Percentiles rank a stretch among this genome's conserved stretches.
Conservation (phyloP, 2,329 filamentous ascomycete species). For the Trichoderma pleuroti region DNA sequence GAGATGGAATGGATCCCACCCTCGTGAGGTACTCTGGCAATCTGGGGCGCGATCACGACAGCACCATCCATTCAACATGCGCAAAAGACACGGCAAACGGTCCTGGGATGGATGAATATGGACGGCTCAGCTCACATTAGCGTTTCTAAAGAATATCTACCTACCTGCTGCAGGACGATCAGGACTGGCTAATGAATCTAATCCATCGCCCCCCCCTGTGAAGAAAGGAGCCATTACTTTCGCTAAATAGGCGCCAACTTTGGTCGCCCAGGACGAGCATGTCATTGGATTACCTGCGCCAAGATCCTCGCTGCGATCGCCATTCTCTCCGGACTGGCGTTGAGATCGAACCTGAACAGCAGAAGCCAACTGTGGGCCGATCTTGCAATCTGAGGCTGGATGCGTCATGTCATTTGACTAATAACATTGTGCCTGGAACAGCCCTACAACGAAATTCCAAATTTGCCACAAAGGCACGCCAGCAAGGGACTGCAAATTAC, state of each 20-base stretch:
- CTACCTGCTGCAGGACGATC: background rate
- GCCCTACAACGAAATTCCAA: background rate
- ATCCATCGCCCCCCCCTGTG: background rate
- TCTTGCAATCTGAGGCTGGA: background rate
- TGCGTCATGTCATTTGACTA: background rate
- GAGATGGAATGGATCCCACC: background rate
- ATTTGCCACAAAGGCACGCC: background rate
- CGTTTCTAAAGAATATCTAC: background rate
- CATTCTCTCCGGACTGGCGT: background rate
- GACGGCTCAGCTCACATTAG: background rate
- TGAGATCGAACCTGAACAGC: background rate
- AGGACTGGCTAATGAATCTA: background rate
- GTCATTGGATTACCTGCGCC: background rate
- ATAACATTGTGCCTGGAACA: background rate
- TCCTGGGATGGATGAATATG: background rate
- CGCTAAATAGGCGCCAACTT: background rate
- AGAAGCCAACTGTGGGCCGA: background rate
- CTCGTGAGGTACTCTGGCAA: background rate
- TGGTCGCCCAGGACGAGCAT: background rate
- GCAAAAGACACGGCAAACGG: background rate
- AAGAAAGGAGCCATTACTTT: slow-evolving; percentile 9
- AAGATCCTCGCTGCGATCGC: background rate
- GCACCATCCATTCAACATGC: background rate
- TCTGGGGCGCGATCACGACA: background rate
- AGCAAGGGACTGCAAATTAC: background rate